A percentile compares a stretch with the other conserved stretches of the same genome.
These are phyloP conservation scores for Yamadazyma membranifaciens DNA, from an alignment of 1,139 yeast genomes.

Conservation along the genomic window DNA sequence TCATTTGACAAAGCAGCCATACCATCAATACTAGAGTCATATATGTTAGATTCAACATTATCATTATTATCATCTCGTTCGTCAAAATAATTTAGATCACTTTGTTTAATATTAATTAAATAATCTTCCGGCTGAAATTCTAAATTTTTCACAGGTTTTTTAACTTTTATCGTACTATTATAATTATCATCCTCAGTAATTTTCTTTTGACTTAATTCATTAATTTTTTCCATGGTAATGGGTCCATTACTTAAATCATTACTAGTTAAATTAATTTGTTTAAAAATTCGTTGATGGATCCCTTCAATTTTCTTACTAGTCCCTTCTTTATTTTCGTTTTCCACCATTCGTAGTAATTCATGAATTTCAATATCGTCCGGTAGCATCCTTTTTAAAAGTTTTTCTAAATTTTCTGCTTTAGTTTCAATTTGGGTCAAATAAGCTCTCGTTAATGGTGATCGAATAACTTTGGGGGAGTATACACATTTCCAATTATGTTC, in stretches of 20 bases:
- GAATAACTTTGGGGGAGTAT: slow-evolving; percentile 24
- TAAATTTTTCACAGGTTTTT: slow-evolving; percentile 7
- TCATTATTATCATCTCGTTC: slow-evolving; percentile 18
- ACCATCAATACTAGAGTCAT: slow-evolving; percentile 38
- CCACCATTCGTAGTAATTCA: slow-evolving; percentile 17
- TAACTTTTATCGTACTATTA: background rate
- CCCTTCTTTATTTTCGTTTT: slow-evolving; percentile 11
- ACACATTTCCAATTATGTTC: slow-evolving; percentile 29
- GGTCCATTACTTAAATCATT: slow-evolving; percentile 18
- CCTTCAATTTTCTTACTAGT: slow-evolving; percentile 8
- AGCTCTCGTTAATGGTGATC: slow-evolving; percentile 29
- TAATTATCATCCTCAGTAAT: slow-evolving; percentile 11
- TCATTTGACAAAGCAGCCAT: slow-evolving; percentile 47
- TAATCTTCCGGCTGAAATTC: slow-evolving; percentile 23
- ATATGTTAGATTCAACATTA: slow-evolving; percentile 13
- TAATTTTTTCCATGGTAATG: slow-evolving; percentile 18
- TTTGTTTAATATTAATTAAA: slow-evolving; percentile 19
- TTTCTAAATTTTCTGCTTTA: slow-evolving; percentile 18
- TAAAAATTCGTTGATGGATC: slow-evolving; percentile 12
- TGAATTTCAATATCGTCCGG: slow-evolving; percentile 22
- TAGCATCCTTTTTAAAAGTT: slow-evolving; percentile 16
- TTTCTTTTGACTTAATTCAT: slow-evolving; percentile 17
- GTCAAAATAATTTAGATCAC: slow-evolving; percentile 20
- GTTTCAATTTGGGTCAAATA: slow-evolving; percentile 26
- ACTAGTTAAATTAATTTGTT: slow-evolving; percentile 19